A percentile compares a stretch with the other conserved stretches of the same genome.
These are phyloP conservation scores for Tephrocybe rancida DNA, from an alignment of 768 basidiomycete species.

Conservation along the genomic window DNA sequence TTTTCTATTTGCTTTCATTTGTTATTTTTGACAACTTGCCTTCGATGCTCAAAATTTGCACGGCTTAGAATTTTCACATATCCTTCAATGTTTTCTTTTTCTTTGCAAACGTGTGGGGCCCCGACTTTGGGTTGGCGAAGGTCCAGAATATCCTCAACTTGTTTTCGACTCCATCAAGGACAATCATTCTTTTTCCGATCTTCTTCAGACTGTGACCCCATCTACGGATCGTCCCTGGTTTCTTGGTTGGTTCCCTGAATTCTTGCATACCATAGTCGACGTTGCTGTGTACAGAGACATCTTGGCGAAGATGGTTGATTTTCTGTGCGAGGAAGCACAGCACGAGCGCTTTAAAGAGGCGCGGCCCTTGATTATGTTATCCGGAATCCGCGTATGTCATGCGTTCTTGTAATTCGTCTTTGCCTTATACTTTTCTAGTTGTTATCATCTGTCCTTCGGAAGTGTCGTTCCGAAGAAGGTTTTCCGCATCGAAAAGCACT, in stretches of 20 bases:
- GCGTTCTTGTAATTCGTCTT: background rate
- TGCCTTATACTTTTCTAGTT: slow-evolving; percentile 25
- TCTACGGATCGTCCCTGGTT: slow-evolving; percentile 44
- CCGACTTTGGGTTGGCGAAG: slow-evolving; percentile 71
- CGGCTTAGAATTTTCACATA: slow-evolving; percentile 55
- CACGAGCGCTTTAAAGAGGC: slow-evolving; percentile 68
- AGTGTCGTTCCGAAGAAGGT: slow-evolving; percentile 20
- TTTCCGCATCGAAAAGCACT: slow-evolving; percentile 23
- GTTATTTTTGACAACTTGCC: slow-evolving; percentile 10
- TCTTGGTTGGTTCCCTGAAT: slow-evolving; percentile 67
- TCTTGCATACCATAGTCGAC: slow-evolving; percentile 57
- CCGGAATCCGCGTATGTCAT: slow-evolving; percentile 63
- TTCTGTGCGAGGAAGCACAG: slow-evolving; percentile 81
- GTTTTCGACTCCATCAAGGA: slow-evolving; percentile 85
- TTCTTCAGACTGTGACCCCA: slow-evolving; percentile 39
- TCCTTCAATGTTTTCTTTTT: slow-evolving; percentile 60
- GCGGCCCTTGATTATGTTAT: slow-evolving; percentile 60
- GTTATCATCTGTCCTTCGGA: slow-evolving; percentile 30
- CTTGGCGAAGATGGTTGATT: slow-evolving; percentile 71
- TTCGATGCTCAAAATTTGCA: slow-evolving; percentile 12
- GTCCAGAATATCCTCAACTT: slow-evolving; percentile 72
- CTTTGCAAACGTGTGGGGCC: slow-evolving; percentile 59
- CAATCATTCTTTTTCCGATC: slow-evolving; percentile 57
- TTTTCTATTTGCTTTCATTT: slow-evolving; percentile 13
- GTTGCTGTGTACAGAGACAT: slow-evolving; percentile 57